phyloP scores from a whole-genome alignment of 768 basidiomycete species.

The Rhodotorula graminis region DNA sequence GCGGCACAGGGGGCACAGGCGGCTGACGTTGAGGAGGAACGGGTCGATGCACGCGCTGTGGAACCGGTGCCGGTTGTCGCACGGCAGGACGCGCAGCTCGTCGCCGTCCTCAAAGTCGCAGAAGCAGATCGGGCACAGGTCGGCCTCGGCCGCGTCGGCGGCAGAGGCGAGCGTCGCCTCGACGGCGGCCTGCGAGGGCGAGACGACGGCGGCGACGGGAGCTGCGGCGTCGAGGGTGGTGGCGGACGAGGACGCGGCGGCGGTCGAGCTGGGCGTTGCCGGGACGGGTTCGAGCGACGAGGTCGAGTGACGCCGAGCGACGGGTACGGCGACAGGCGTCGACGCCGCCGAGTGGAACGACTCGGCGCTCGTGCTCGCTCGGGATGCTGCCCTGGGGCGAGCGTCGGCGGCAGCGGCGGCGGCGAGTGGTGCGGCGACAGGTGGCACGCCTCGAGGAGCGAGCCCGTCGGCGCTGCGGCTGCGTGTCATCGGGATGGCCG shows the following conservation, averaged over 20 bases:
- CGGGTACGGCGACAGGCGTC: not conserved
- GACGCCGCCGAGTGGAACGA: conserved; percentile 12
- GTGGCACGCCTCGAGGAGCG: no score
- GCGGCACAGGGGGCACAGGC: conserved; percentile 85
- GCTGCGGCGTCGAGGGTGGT: not conserved
- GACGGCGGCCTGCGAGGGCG: not conserved
- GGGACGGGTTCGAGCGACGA: not conserved
- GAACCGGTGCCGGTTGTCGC: conserved; percentile 84
- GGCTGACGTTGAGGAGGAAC: conserved; percentile 84
- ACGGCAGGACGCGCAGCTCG: conserved; percentile 81
- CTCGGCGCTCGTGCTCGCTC: not conserved
- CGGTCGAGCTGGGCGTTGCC: not conserved
- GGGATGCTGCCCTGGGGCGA: not conserved
- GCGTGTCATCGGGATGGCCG: not conserved
- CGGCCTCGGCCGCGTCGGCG: not conserved
- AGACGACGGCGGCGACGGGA: no score
- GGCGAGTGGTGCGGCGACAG: no score
- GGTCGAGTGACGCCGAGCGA: not conserved
- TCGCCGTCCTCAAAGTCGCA: conserved; percentile 91
- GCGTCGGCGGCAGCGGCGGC: not conserved
- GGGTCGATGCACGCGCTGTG: conserved; percentile 87
- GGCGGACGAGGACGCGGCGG: not conserved
- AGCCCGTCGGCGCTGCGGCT: not conserved
- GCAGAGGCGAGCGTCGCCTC: not conserved
- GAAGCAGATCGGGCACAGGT: conserved; percentile 84